Evolutionary conservation across 2,329 filamentous ascomycete species (phyloP), one percentile per base, ranked within the genome.

Genomic region (Fusarium virguliforme): DNA sequence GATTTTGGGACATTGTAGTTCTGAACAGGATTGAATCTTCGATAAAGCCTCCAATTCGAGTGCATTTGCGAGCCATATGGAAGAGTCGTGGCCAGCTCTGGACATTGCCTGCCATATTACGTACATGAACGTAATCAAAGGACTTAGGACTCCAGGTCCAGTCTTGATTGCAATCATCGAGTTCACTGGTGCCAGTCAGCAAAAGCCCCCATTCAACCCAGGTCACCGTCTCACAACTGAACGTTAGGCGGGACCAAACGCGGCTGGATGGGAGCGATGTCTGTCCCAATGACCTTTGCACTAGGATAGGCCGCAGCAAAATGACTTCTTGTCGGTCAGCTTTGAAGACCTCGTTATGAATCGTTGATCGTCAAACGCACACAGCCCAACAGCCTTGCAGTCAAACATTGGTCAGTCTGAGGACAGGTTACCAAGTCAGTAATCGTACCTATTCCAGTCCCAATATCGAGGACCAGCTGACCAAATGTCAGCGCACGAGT

Each of bases 111-210:
- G 41, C 7, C 41, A 46, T 46, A 18, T 22, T 46, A 26, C 41
- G 13, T 46, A 46, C 18, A 46, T 18, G 24, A 46, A 46, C 41
- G 41, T 46, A 26, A 18, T 46, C 41, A 18, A 46, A 46, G 24
- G 41, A 46, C 41, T 18, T 26, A 9, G 41, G 41, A 46, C 41
- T 46, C 41, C 41, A 46, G 24, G 24, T 26, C 41, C 41, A 26
- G 41, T 46, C 18, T 15, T 18, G 41, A 26, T 46, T 46, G 24
- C 41, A 46, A 46, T 46, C 18, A 46, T 46, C 41, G 41, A 46
- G 41, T 46, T 46, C 41, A 46, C 41, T 46, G 41, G 41, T 18
- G 7, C 41, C 41, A 26, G 18, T 46, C 41, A 46, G 22, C 9
- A 46, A 46, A 46, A 15, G 26, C n/a, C n/a, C 15, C 15, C 37